Evolutionary conservation across 2,329 filamentous ascomycete species (phyloP), one percentile per base, ranked within the genome.

Genomic region (Tolypocladium ovalisporum): DNA sequence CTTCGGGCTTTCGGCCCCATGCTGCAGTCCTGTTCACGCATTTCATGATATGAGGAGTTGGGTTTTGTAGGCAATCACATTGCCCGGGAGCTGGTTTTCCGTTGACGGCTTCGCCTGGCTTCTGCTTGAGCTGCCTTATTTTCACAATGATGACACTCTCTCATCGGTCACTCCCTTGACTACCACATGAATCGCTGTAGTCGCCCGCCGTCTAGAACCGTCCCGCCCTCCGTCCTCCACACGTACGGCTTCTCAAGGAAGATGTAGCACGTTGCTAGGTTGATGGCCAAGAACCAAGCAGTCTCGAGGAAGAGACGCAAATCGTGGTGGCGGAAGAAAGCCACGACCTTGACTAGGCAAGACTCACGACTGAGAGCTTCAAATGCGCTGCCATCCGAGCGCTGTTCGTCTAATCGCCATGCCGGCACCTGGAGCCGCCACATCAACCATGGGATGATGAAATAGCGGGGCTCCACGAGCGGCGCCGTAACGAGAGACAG

Each of bases 391-490:
- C 29, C 10, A 1, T n/a, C 5, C 5, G 7, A 27, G 32, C 58
- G 56, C 37, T 66, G 64, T 29, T 64, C 62, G 39, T 65, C 61
- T 5, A 66, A 42, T 35, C 62, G 62, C 74, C 74, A 76, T 55
- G 77, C 71, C 0, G 90, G 90, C 0, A 95, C 74, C 65, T 95
- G 81, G 9, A 97, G 73, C 1, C 94, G 82, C 90, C 92, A 97
- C 65, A 97, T 85, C 10, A 97, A 82, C 90, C 91, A 99, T 0
- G 93, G 92, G 15, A 97, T 79, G 68, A 99, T 95, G 71, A 96
- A 96, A 72, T 99, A 99, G 17, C 94, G 83, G 17, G 94, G 94
- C 70, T 99, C 94, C 12, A 99, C 93, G 0, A 99, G 80, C 0
- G 94, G 92, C 0, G 94, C 92, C 0, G 90, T 94, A 56, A 96